Evolutionary conservation across 108 stramenopile species (phyloP), one percentile per base, ranked within the genome.

Genomic region (Cyclotella baltica): DNA sequence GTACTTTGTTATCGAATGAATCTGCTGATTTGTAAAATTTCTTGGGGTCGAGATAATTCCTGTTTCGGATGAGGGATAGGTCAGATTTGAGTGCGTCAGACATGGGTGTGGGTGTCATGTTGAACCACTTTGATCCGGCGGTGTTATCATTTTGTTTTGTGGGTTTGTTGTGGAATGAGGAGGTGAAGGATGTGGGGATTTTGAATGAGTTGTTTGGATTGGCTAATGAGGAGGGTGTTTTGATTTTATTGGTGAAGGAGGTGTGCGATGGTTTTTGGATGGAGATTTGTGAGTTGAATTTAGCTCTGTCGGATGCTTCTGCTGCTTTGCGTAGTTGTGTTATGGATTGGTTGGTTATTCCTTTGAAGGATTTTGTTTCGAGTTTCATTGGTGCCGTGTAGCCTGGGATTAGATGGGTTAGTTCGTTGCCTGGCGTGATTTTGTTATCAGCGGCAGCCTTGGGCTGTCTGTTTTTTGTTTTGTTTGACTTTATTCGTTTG

Each of bases 1-100:
- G 48, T 35, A 92, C 83, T 29, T 74, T 86, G 37, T 78, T 66
- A 10, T 53, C 50, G 70, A 81, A 82, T 8, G 53, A 73, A 76
- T 97, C 97, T 11, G 93, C 62, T 5, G 88, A 86, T 80, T 98
- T 98, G 96, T 98, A 98, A 72, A 98, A 98, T 35, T 91, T 91
- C 78, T 97, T 98, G 15, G 98, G 97, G 75, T 98, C 97, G 72
- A 98, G 72, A 67, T 97, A 98, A 67, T 89, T 93, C 19, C 98
- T 88, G 85, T 96, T 96, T 5, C 89, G 87, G 62, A 97, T 89
- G 23, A 96, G 62, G 13, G 83, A 53, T 38, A 95, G 64, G 58
- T 90, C 92, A 2, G 84, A 74, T 70, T 92, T 91, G 40, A 93
- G 63, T 22, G 83, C 68, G 16, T 87, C 84, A 0, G 90, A 88